Base-by-base conservation (phyloP, 2,329 filamentous ascomycete species). In the Paracoccidioides lutzii region DNA sequence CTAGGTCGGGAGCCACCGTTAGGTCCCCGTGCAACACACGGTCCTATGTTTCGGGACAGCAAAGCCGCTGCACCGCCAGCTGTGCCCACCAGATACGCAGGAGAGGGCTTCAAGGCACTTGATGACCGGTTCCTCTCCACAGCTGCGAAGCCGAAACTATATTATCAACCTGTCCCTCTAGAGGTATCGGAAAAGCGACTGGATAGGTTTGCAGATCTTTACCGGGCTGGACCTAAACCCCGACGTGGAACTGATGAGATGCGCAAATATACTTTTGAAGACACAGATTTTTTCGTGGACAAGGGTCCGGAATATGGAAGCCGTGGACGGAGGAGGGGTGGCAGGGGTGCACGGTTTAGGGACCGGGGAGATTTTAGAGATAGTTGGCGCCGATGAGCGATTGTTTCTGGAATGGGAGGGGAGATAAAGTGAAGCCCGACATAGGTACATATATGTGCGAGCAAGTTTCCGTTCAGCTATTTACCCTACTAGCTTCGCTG, bases 221-320 rank as follows among this genome's bases (percentile, higher is more conserved):
- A 72, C 4, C 69, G 66, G 14, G 70, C 73, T 57, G 67, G 73
- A 38, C 58, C 70, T 37, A 63, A 65, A 60, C 62, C 69, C 14
- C 66, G 65, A 37, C 66, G 64, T 12, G 69, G 73, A 12, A 71
- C 71, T 14, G 77, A 80, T 53, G 79, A 81, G 53, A 81, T 81
- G 70, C 82, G 87, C 65, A 77, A 86, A 37, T 89, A 88, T 66
- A 85, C 83, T 0, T 90, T 90, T 62, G 85, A 89, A 67, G 74
- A 83, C 55, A 77, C 76, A 0, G 81, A 83, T 58, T 65, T 70
- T 5, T 81, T 90, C 54, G 84, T 90, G 46, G 85, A 90, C 66
- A 78, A 83, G 54, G 87, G 86, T 12, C 81, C 81, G 14, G 87
- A 90, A 66, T 81, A 84, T 56, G 67, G 67, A 38, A 65, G 67